Conservation (phyloP, 257 asterid species). For the Perilla frutescens region DNA sequence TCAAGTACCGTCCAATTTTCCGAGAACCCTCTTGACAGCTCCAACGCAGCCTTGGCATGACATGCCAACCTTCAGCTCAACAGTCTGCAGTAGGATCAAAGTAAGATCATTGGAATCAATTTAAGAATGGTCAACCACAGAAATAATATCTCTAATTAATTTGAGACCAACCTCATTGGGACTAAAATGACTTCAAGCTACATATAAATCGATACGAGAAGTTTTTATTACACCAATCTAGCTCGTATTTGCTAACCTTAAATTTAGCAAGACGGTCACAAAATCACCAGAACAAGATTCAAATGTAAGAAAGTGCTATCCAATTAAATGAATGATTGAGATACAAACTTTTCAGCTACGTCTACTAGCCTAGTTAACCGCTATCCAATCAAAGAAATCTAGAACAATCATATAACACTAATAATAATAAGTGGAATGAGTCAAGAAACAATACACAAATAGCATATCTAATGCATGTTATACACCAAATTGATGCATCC, state of each 20-base stretch:
- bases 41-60: constrained; percentile 97
- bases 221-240: constrained; percentile 8
- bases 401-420: background rate
- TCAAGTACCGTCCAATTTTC: constrained; percentile 78
- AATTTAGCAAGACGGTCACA: constrained; percentile 7
- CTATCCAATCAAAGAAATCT: constrained; percentile 10
- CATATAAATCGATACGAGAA: background rate
- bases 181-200: constrained; percentile 4
- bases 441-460: background rate
- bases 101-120: constrained; percentile 21
- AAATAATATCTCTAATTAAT: background rate
- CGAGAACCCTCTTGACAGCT: constrained; percentile 91
- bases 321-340: background rate
- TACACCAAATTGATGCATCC: constrained; percentile 13
- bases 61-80: constrained; percentile 94
- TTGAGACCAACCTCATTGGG: constrained; percentile 1
- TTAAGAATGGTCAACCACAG: background rate
- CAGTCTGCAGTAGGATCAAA: constrained; percentile 62
- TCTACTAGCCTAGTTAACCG: background rate
- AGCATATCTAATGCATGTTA: constrained; percentile 11
- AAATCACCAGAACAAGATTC: background rate
- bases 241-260: background rate
- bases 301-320: background rate
- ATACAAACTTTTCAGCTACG: constrained; percentile 9
- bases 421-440: background rate